Evolutionary conservation across 2,329 filamentous ascomycete species (phyloP), one percentile per base, ranked within the genome.

Genomic region (Clarireedia paspali): DNA sequence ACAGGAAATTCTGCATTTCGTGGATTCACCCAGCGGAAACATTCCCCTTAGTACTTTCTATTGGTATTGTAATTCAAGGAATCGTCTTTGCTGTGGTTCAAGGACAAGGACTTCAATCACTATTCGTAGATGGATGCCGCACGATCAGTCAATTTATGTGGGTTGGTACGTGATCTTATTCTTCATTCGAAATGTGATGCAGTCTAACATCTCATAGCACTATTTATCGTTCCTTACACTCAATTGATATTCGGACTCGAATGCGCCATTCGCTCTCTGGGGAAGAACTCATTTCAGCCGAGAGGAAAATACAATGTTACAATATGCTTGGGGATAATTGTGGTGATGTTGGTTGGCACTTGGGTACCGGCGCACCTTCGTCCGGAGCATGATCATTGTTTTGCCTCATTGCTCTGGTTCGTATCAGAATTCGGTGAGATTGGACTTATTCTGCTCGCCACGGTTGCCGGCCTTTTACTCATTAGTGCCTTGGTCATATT

Each of bases 371-470:
- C 83, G 15, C 72, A 79, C 55, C 73, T 81, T 50, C 71, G 78
- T 59, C 75, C 73, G 4, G 77, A 84, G 45, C 75, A 76, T 5
- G 77, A 84, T 60, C 75, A 78, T 52, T 89, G 85, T 70, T 83
- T 87, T 63, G 83, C 82, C 24, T 83, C 82, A 5, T 73, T 89
- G 6, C 81, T 87, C 61, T 88, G 82, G 81, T 86, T 85, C 59
- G 73, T 87, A 44, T 75, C 79, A 55, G 75, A 74, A 61, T 88
- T 83, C 70, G 77, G 81, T n/a, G 66, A 76, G 14, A 76, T 78
- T 5, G 79, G 77, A 56, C 78, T 88, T 55, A 74, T 73, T 9
- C 65, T 86, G 1, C 67, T 87, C 10, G 68, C 77, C 23, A 66
- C 73, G 20, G 73, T 85, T 45, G 71, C 77, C n/a, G 67, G 74